phyloP scores from a whole-genome alignment of 176 grass and related monocot species.

The Echinochloa phyllopogon region DNA sequence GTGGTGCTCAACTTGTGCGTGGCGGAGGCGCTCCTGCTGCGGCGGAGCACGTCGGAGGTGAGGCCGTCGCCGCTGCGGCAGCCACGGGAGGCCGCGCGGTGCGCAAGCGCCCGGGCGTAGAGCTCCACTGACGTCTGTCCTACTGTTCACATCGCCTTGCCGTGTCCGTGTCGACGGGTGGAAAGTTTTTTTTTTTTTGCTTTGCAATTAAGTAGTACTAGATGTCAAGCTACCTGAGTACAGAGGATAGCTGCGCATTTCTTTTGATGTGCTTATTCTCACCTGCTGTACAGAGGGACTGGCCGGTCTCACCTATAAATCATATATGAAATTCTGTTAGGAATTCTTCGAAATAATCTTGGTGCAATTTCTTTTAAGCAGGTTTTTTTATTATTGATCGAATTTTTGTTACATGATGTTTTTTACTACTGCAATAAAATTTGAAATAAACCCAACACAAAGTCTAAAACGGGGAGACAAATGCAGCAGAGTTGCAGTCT shows the following conservation, averaged over 20 bases:
- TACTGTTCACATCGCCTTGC: too few relatives aligned
- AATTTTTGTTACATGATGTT: too few relatives aligned
- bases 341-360: too few relatives aligned
- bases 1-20: conserved; percentile 54
- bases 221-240: background rate
- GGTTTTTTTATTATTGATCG: too few relatives aligned
- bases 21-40: conserved; percentile 29
- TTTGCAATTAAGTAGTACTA: background rate
- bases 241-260: background rate
- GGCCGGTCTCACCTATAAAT: too few relatives aligned
- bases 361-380: too few relatives aligned
- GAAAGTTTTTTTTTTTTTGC: background rate
- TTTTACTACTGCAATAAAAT: too few relatives aligned
- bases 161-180: background rate
- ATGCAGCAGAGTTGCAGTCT: too few relatives aligned
- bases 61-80: conserved; percentile 35
- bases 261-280: background rate
- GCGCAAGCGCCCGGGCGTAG: background rate
- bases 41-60: conserved; percentile 44
- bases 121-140: background rate
- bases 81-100: background rate
- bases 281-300: too few relatives aligned
- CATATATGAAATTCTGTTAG: too few relatives aligned
- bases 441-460: too few relatives aligned
- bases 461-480: too few relatives aligned